phyloP scores from a whole-genome alignment of 192 early-diverging fungal genomes.

The Phlyctochytrium arcticum region DNA sequence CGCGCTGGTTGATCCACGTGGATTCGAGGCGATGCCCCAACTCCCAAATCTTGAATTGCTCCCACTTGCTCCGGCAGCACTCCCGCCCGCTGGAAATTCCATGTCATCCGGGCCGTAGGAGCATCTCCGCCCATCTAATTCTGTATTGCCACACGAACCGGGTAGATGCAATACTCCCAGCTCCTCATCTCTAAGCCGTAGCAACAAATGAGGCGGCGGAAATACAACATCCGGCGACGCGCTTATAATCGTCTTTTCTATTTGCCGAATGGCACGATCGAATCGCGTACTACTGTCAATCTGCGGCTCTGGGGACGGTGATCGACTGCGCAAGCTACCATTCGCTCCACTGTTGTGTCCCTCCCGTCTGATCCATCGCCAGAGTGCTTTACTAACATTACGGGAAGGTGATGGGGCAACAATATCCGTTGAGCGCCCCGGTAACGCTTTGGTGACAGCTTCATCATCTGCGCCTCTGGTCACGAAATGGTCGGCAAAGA shows the following conservation, averaged over 20 bases:
- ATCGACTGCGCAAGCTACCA: neutral
- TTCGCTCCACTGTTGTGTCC: neutral
- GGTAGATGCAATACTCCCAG: neutral
- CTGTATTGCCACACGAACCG: neutral
- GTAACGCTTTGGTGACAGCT: neutral
- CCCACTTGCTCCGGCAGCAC: too few species aligned
- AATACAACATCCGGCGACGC: constrained; percentile 24
- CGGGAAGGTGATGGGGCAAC: neutral
- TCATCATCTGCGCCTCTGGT: neutral
- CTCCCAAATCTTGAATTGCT: neutral
- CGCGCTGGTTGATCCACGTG: neutral
- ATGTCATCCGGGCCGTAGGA: constrained; percentile 10
- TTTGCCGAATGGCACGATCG: constrained; percentile 25
- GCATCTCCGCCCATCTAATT: neutral
- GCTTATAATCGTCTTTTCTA: constrained; percentile 26
- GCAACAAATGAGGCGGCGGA: constrained; percentile 25
- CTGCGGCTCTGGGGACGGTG: neutral
- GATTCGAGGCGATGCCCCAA: neutral
- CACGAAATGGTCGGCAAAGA: constrained; percentile 32
- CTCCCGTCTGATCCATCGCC: constrained; percentile 15
- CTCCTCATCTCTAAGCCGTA: constrained; percentile 28
- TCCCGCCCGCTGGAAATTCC: constrained; percentile 4
- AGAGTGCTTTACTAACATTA: neutral
- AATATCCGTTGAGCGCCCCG: too few species aligned
- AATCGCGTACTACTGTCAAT: constrained; percentile 19